Evolutionary conservation across 495 filamentous ascomycete genomes (phyloP).

Genomic region (Pseudevernia furfuracea): DNA sequence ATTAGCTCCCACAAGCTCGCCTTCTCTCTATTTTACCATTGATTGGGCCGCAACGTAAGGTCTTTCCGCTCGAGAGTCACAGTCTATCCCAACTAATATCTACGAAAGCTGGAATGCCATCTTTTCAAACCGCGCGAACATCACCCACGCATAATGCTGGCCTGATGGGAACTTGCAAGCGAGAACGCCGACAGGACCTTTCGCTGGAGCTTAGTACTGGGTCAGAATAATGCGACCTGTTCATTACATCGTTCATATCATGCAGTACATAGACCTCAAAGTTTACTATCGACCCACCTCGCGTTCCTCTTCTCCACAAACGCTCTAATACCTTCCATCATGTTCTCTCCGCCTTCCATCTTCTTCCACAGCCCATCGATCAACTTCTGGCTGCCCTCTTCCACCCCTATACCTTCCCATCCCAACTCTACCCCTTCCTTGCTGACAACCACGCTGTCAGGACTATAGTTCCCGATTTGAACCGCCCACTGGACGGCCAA

Average conservation of each 20-base stretch:
- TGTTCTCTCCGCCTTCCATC: constrained; percentile 63
- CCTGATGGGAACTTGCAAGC: neutral
- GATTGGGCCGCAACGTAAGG: neutral
- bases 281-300: constrained; percentile 64
- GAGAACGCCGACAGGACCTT: neutral
- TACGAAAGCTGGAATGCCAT: neutral
- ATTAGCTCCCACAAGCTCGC: neutral
- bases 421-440: constrained; percentile 58
- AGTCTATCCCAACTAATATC: too few species aligned
- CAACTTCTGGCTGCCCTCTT: constrained; percentile 53
- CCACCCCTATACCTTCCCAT: constrained; percentile 59
- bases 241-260: neutral
- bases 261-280: constrained; percentile 38
- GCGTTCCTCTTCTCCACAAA: constrained; percentile 75
- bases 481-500: constrained; percentile 44
- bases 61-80: neutral
- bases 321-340: constrained; percentile 65
- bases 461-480: constrained; percentile 54
- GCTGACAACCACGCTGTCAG: constrained; percentile 61
- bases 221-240: neutral
- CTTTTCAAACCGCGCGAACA: neutral
- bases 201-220: neutral
- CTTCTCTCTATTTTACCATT: neutral
- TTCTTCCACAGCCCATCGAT: constrained; percentile 50
- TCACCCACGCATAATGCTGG: neutral